A percentile compares a stretch with the other conserved stretches of the same genome.
phyloP scores from a whole-genome alignment of 2,329 filamentous ascomycete species.

The Fusarium irregulare region DNA sequence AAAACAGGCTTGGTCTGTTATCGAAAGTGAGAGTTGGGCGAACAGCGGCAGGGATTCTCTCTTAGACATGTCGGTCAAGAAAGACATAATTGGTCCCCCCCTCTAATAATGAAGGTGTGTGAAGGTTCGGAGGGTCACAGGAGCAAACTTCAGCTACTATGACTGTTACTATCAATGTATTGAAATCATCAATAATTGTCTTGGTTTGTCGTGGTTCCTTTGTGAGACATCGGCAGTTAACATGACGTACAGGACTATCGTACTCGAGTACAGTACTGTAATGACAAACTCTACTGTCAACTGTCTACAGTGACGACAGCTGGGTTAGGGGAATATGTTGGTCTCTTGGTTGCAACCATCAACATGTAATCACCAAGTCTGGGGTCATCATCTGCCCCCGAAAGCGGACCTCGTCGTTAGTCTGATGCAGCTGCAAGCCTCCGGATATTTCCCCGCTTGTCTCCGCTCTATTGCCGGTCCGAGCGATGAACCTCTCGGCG shows the following conservation, averaged over 20 bases:
- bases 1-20: slow-evolving; percentile 23
- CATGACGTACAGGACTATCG: slow-evolving; percentile 6
- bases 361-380: slow-evolving; percentile 2
- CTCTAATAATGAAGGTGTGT: slow-evolving; percentile 1
- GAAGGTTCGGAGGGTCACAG: slow-evolving; percentile 25
- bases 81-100: slow-evolving; percentile 16
- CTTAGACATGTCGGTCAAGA: slow-evolving; percentile 18
- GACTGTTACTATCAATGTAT: background rate
- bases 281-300: background rate
- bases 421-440: slow-evolving; percentile 8
- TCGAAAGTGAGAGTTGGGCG: background rate
- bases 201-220: background rate
- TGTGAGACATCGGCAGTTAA: background rate
- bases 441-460: slow-evolving; percentile 8
- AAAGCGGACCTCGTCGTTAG: slow-evolving; percentile 25
- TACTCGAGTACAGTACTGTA: background rate
- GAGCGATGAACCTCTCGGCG: slow-evolving; percentile 6
- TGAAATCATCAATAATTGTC: background rate
- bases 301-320: background rate
- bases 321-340: background rate
- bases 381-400: slow-evolving; percentile 15
- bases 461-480: slow-evolving; percentile 31
- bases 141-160: slow-evolving; percentile 13
- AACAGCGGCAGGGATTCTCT: slow-evolving; percentile 12
- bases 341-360: slow-evolving; percentile 20